Base-by-base conservation (phyloP, 2,329 filamentous ascomycete genomes). In the Hypoxylon sp. region DNA sequence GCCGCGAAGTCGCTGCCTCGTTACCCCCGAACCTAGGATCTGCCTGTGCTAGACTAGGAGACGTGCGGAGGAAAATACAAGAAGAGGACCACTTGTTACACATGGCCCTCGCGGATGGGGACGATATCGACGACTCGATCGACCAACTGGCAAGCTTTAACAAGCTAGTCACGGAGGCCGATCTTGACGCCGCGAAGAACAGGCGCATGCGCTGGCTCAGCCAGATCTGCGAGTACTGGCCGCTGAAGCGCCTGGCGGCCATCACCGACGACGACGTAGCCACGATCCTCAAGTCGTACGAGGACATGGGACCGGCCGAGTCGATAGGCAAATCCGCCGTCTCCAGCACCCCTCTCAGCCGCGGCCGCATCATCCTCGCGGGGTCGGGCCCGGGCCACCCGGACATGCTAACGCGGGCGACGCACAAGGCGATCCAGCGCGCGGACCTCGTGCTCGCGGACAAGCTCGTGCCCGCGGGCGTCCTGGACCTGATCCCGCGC, bases 141-240 rank as follows among this genome's bases (percentile, higher is more conserved):
- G 91, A 91, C 54, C 95, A 98, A 77, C 87, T 85, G 15, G 87
- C 94, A 1, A 86, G 84, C 0, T 97, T 99, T 78, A 99, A 99
- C 77, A 88, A 86, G 64, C 82, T 99, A 3, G 85, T 98, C 6
- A 87, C 80, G 0, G 89, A 92, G 48, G 87, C 89, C 46, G 92
- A 95, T 72, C 79, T 86, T 0, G 89, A 91, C 62, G 89, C 89
- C 2, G 87, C 88, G 15, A 93, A 93, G 74, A 93, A 87, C 20
- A 84, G 94, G 62, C 86, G 95, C 53, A 94, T 97, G 83, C 87
- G 95, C 60, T 99, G 95, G 95, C 83, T 99, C 1, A 88, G 91
- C 19, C 95, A 99, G 76, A 93, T 99, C 54, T 99, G 95, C 83
- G 95, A 99, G 81, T 99, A 99, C 79, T 99, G 95, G 95, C 94